Conservation (phyloP, 2,329 filamentous ascomycete genomes). For the Verticillium nubilum region DNA sequence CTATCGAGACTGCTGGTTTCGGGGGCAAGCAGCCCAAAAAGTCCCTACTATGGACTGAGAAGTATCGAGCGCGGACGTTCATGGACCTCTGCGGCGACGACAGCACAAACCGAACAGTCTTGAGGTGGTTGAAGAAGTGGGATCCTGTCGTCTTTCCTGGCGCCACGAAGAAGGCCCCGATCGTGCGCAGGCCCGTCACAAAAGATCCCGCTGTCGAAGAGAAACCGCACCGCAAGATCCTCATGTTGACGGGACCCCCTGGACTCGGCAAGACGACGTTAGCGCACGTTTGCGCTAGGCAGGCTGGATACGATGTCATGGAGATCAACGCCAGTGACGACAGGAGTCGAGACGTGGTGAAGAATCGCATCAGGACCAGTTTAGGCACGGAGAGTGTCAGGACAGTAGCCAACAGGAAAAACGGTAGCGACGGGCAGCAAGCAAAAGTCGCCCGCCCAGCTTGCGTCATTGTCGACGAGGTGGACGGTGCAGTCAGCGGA, state of each 20-base stretch:
- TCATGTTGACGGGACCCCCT: constrained; percentile 86
- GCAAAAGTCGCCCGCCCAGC: constrained; percentile 77
- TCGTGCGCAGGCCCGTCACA: constrained; percentile 33
- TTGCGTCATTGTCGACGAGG: constrained; percentile 93
- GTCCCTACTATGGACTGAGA: constrained; percentile 86
- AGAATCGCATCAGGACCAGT: constrained; percentile 83
- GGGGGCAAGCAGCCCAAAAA: constrained; percentile 35
- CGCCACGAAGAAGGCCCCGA: constrained; percentile 51
- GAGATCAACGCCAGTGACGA: constrained; percentile 99
- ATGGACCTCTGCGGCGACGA: constrained; percentile 94
- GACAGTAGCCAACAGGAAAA: constrained; percentile 58
- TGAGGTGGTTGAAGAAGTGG: constrained; percentile 94
- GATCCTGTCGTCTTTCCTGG: constrained; percentile 88
- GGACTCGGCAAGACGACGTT: constrained; percentile 94
- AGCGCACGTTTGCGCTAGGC: constrained; percentile 89
- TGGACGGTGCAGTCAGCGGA: constrained; percentile 86
- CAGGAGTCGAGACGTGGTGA: constrained; percentile 82
- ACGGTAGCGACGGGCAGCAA: constrained; percentile 41
- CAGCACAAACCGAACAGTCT: constrained; percentile 80
- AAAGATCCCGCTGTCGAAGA: constrained; percentile 56
- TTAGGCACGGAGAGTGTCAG: constrained; percentile 93
- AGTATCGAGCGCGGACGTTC: constrained; percentile 88
- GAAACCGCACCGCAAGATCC: constrained; percentile 76
- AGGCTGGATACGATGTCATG: constrained; percentile 93
- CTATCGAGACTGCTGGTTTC: constrained; percentile 32